Percentiles rank a stretch among this genome's conserved stretches.
Conservation (phyloP, 345 rosid genomes). For the Physaria fendleri region DNA sequence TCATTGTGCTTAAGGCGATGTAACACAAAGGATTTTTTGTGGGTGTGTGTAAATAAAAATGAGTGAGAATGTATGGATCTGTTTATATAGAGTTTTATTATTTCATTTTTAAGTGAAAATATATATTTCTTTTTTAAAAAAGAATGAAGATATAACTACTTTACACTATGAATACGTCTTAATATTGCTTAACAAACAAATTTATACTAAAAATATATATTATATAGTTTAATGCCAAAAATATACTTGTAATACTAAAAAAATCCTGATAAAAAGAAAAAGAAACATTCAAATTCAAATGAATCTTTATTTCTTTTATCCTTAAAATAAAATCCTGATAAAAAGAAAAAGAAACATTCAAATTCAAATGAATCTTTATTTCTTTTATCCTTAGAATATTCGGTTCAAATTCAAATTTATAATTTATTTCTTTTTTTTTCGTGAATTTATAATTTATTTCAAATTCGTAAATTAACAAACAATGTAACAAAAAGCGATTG, state of each 20-base stretch:
- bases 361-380: not conserved
- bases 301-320: not conserved
- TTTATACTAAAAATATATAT: not conserved
- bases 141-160: not conserved
- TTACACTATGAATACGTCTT: not conserved
- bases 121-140: no score
- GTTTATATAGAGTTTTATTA: conserved; percentile 8
- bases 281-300: not conserved
- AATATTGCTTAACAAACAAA: not conserved
- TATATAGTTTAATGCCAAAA: no score
- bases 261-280: not conserved
- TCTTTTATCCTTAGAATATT: not conserved
- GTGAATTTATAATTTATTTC: not conserved
- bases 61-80: not conserved
- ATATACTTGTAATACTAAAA: no score
- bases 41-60: not conserved
- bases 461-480: not conserved
- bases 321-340: not conserved
- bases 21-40: not conserved
- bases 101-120: not conserved
- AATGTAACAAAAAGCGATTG: not conserved
- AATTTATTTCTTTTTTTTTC: not conserved
- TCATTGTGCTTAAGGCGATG: conserved; percentile 14
- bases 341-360: not conserved
- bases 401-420: not conserved